Conservation (phyloP, 2,329 filamentous ascomycete species). For the Trichoderma aggressivum region DNA sequence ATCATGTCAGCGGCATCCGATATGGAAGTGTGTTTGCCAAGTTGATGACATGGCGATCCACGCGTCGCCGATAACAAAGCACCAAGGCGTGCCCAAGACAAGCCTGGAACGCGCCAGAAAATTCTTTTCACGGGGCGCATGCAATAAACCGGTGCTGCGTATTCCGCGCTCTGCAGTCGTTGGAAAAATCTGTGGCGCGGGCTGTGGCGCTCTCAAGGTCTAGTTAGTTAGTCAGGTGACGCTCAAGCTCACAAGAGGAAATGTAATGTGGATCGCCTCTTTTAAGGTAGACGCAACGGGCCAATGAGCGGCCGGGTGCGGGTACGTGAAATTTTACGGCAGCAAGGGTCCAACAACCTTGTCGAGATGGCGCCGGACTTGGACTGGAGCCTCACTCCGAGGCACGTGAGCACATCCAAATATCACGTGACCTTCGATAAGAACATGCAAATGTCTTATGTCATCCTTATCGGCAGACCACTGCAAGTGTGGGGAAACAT, state of each 20-base stretch:
- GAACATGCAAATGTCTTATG: slow-evolving; percentile 22
- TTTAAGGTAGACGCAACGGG: neutral
- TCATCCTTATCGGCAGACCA: slow-evolving; percentile 21
- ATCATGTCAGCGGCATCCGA: neutral
- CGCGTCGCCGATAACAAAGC: slow-evolving; percentile 13
- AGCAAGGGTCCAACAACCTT: neutral
- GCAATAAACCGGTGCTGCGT: neutral
- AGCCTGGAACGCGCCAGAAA: slow-evolving; percentile 1
- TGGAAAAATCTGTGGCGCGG: neutral
- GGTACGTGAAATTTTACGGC: neutral
- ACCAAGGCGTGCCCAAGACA: slow-evolving; percentile 4
- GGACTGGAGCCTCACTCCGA: neutral
- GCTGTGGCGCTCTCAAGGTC: neutral
- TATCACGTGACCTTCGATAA: slow-evolving; percentile 16
- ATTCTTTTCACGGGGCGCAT: neutral
- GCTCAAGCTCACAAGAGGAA: neutral
- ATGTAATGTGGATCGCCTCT: neutral
- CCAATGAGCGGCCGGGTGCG: neutral
- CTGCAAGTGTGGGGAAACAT: slow-evolving; percentile 18
- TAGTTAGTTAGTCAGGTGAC: neutral
- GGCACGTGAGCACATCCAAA: slow-evolving; percentile 22
- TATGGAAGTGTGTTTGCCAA: neutral
- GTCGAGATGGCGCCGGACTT: neutral
- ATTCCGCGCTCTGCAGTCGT: neutral
- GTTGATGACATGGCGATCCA: slow-evolving; percentile 9